Base-by-base conservation (phyloP, 441 rosid species). In the Croton setiger region DNA sequence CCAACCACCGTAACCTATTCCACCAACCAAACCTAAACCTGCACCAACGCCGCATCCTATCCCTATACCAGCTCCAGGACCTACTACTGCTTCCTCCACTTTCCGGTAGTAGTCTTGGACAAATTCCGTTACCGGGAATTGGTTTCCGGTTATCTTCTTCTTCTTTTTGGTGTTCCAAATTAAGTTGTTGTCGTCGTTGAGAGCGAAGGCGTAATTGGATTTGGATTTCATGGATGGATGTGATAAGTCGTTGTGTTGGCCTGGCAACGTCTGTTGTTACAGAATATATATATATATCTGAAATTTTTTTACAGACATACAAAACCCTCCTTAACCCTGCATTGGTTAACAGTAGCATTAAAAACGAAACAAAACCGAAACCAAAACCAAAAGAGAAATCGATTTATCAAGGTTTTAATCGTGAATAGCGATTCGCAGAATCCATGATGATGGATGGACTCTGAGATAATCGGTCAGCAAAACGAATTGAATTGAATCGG, bases 1-100 rank as follows among this genome's bases (percentile, higher is more conserved):
- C 84, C 77, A 81, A 37, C 86, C 88, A 7, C 81, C 83, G 20
- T 76, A 73, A 0, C 95, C 98, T 20, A 81, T 14, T 44, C 96
- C 90, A 5, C 95, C 95, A 17, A 82, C 82, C 65, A 87, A 53
- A 11, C 91, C 96, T 20, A 90, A 41, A 5, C 96, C 93, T 13
- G 79, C 35, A 37, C 98, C 96, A 39, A 75, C 60, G 11, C 94
- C 90, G 52, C 96, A 89, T n/a, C 96, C 94, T 2, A 89, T 48
- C 2, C 98, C 98, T 9, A 73, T 69, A 5, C 94, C 95, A 41
- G 57, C 79, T 39, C 95, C 96, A 0, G 95, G 96, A 48, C 95
- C 95, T 33, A 60, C n/a, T 70, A 83, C 65, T 61, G 72, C 51
- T 33, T 84, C 83, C 81, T 79, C 81, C 44, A 83, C 53, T 60